phyloP scores from a whole-genome alignment of 192 early-diverging fungal species.

The Coemansia sp. region DNA sequence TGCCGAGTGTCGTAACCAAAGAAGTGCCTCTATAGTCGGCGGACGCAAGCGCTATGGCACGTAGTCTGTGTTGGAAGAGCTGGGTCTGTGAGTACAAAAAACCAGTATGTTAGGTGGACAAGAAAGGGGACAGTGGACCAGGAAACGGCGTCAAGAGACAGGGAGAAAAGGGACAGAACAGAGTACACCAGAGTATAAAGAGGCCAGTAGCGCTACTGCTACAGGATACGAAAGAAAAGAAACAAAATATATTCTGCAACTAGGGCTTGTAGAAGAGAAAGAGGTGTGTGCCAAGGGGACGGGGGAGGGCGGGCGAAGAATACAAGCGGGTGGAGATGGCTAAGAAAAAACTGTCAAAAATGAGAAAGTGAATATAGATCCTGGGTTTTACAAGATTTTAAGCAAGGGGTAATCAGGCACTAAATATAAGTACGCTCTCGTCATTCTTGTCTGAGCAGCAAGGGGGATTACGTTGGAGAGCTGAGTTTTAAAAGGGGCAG shows the following conservation, averaged over 20 bases:
- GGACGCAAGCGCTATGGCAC: not conserved
- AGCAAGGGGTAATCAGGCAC: not conserved
- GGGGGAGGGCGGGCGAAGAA: conserved; percentile 3
- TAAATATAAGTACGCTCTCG: not conserved
- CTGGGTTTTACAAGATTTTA: not conserved
- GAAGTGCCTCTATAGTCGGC: not conserved
- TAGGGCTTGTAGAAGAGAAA: conserved; percentile 1
- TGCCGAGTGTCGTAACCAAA: not conserved
- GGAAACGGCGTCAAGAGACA: not conserved
- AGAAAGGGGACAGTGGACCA: not conserved
- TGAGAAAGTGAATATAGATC: conserved; percentile 6
- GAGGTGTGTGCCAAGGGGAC: conserved; percentile 1
- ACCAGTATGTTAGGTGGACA: not conserved
- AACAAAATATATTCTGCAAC: conserved; percentile 3
- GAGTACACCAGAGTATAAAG: conserved; percentile 6
- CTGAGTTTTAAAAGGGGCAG: not conserved
- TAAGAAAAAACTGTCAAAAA: not conserved
- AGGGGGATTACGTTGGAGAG: not conserved
- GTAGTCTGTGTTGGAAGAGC: not conserved
- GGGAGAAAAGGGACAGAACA: not conserved
- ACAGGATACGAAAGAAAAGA: not conserved
- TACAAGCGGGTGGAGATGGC: not conserved
- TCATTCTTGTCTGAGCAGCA: not conserved
- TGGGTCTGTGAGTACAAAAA: not conserved
- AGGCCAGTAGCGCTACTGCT: conserved; percentile 5